These are phyloP conservation scores for Astrocystis sublimbata DNA, from an alignment of 495 filamentous ascomycete species.

Conservation along the genomic window DNA sequence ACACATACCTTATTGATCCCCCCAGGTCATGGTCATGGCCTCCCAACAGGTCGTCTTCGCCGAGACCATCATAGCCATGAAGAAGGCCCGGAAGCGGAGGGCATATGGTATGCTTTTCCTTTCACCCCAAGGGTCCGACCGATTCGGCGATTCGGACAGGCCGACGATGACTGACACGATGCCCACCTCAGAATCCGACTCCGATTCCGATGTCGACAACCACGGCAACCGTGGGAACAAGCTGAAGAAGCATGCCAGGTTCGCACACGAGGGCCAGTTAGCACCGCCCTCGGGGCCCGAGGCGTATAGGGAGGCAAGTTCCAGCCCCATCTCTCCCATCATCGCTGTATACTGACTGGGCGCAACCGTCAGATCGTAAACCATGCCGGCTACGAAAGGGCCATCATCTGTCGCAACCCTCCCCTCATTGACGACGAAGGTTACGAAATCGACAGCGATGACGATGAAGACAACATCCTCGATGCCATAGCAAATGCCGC, in stretches of 20 bases:
- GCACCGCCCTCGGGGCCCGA: conserved; percentile 68
- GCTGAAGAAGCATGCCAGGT: conserved; percentile 77
- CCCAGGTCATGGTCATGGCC: conserved; percentile 58
- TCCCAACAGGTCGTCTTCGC: conserved; percentile 68
- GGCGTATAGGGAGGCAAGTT: conserved; percentile 79
- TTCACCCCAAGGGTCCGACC: background rate
- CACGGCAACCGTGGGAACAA: conserved; percentile 91
- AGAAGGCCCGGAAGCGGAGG: conserved; percentile 65
- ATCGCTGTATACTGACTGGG: conserved; percentile 14
- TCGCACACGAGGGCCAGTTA: conserved; percentile 74
- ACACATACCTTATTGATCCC: conserved; percentile 10
- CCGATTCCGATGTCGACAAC: conserved; percentile 77
- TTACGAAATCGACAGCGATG: conserved; percentile 78
- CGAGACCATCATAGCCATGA: conserved; percentile 76
- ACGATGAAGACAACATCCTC: conserved; percentile 64
- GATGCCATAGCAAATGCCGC: conserved; percentile 68
- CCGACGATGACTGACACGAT: conserved; percentile 8
- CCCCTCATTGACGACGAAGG: conserved; percentile 82
- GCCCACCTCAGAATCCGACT: conserved; percentile 71
- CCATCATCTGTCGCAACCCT: conserved; percentile 77
- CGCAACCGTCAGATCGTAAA: conserved; percentile 64
- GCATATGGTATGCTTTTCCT: conserved; percentile 52
- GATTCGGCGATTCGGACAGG: too few relatives aligned
- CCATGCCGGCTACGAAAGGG: conserved; percentile 79
- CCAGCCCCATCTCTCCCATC: background rate